Conservation (phyloP, 148 eudicot genomes). For the Vaccinium myrtillus region DNA sequence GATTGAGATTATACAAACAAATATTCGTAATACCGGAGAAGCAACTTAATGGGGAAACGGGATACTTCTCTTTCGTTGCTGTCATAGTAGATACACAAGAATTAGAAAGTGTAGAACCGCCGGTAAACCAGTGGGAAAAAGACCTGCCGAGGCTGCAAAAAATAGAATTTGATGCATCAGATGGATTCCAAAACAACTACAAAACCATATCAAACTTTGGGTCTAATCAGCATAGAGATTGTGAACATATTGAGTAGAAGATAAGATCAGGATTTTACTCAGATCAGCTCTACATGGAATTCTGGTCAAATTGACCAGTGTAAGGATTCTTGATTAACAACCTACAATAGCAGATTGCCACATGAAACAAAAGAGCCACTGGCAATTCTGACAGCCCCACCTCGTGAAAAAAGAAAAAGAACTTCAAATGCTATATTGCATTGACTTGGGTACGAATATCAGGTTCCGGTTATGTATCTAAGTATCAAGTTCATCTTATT, state of each 20-base stretch:
- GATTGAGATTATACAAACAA: slow-evolving; percentile 32
- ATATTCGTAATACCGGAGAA: slow-evolving; percentile 27
- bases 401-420: not conserved
- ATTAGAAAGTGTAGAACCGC: slow-evolving; percentile 40
- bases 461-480: not conserved
- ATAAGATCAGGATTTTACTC: not conserved
- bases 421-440: not conserved
- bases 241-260: not conserved
- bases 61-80: slow-evolving; percentile 28
- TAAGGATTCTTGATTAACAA: not conserved
- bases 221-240: not conserved
- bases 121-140: slow-evolving; percentile 35
- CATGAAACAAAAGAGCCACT: not conserved
- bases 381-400: not conserved
- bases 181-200: not conserved
- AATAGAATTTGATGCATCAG: not conserved
- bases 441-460: not conserved
- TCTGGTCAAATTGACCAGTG: not conserved
- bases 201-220: not conserved
- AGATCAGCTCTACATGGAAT: not conserved
- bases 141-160: slow-evolving; percentile 63
- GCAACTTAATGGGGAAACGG: slow-evolving; percentile 26
- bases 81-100: slow-evolving; percentile 41
- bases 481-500: not conserved
- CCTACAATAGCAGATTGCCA: not conserved